Base-by-base conservation (phyloP, 179 eudicot species). In the Silene vulgaris region DNA sequence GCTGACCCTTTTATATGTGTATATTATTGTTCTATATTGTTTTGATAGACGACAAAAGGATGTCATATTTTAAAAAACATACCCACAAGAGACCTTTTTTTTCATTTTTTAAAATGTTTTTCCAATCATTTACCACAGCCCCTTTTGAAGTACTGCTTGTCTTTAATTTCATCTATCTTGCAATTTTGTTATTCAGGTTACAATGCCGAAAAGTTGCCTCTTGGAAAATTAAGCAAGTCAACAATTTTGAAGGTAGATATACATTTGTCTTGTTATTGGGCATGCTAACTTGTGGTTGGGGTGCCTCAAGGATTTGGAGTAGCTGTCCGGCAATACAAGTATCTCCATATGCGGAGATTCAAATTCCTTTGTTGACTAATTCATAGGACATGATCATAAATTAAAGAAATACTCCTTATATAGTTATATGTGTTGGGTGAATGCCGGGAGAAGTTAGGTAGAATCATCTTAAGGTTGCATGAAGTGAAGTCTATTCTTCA, bases 171-270 rank as follows among this genome's bases (percentile, higher is more conserved):
- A 70, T 73, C 9, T 23, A 21, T 26, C 23, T 45, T 77, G 19
- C 79, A 40, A 14, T 61, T 72, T 72, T 76, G 68, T 81, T 65
- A 30, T 72, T 13, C 79, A 95, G 99, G 99, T 72, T 95, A 95
- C 84, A 95, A 95, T 85, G 99, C 99, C 72, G 96, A 95, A 72
- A 95, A 95, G 80, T 83, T 95, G 75, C 99, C 99, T 3, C 90
- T 95, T 65, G 99, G 99, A 73, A 95, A 95, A 81, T 83, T 95
- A 74, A 92, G 99, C 92, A 93, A 89, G 79, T 83, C 91, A 14
- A 95, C 99, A 75, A 90, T 95, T 82, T 84, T 82, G 73, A 93
- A 89, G 97, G 99, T 88, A 84, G 74, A 70, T 67, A 8, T 65
- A 56, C 43, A n/a, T 11, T 14, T 19, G 13, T 17, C 23, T 14